Evolutionary conservation across 2,329 filamentous ascomycete genomes (phyloP).

Genomic region (Plenodomus lindquistii): DNA sequence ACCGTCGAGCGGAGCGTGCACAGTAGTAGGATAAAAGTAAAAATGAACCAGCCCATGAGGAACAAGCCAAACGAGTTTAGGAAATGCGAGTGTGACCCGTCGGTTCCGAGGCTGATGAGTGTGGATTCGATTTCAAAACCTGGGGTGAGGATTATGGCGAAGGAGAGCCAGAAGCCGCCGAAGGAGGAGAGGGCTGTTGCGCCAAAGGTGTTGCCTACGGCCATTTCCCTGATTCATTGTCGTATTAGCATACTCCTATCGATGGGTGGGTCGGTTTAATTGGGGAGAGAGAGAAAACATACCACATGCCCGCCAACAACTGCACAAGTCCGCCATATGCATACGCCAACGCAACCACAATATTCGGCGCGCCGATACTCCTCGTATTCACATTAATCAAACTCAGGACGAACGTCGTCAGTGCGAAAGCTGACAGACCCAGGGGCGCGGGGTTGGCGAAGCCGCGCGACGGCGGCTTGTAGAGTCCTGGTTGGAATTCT

Average conservation of each 20-base stretch:
- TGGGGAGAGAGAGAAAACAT: too few species aligned
- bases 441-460: conserved; percentile 65
- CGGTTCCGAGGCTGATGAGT: conserved; percentile 35
- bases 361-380: conserved; percentile 48
- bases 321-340: conserved; percentile 57
- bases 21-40: conserved; percentile 60
- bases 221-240: conserved; percentile 59
- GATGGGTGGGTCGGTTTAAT: too few species aligned
- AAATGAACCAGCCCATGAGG: conserved; percentile 63
- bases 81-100: conserved; percentile 43
- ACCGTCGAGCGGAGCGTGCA: conserved; percentile 63
- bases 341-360: conserved; percentile 54
- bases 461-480: conserved; percentile 49
- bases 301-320: conserved; percentile 60
- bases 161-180: conserved; percentile 65
- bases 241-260: too few species aligned
- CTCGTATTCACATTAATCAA: conserved; percentile 54
- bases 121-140: conserved; percentile 55
- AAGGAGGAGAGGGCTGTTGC: conserved; percentile 65
- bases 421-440: conserved; percentile 65
- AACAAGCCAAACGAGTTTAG: conserved; percentile 61
- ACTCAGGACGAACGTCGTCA: conserved; percentile 65
- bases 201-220: conserved; percentile 66
- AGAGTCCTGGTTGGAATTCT: conserved; percentile 57
- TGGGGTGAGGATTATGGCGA: conserved; percentile 61